phyloP scores from a whole-genome alignment of 441 rosid species.

The Rhodomyrtus psidioides region DNA sequence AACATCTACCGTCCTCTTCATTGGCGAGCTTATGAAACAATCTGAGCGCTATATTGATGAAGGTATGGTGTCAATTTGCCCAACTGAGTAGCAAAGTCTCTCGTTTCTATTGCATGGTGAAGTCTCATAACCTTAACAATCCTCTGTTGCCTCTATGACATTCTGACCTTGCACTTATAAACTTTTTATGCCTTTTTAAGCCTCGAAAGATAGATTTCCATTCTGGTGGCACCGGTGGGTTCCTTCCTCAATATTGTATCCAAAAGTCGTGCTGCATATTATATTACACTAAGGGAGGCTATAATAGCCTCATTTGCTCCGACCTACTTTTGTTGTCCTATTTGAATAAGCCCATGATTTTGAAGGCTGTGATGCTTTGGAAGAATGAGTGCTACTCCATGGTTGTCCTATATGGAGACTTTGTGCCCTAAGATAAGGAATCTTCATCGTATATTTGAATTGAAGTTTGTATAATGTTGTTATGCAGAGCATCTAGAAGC shows the following conservation, averaged over 20 bases:
- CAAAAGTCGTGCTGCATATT: background rate
- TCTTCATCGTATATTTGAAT: background rate
- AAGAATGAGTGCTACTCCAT: background rate
- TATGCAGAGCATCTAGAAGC: background rate
- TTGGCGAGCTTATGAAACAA: constrained; percentile 97
- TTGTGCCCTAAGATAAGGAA: background rate
- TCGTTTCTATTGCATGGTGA: background rate
- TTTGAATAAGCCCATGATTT: background rate
- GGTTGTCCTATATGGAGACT: background rate
- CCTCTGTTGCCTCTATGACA: background rate
- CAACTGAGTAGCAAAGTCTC: background rate
- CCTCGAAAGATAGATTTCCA: background rate
- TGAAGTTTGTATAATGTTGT: background rate
- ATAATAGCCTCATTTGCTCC: background rate
- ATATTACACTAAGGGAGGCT: background rate
- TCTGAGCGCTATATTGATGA: constrained; percentile 90
- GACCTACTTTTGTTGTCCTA: background rate
- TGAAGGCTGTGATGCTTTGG: background rate
- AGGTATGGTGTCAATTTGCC: constrained; percentile 33
- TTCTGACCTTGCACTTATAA: background rate
- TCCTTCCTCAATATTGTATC: background rate
- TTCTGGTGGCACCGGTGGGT: background rate
- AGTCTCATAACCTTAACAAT: background rate
- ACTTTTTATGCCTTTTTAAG: background rate
- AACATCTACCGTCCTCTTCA: constrained; percentile 89